A percentile compares a stretch with the other conserved stretches of the same genome.
These are phyloP conservation scores for Monilinia aucupariae DNA, from an alignment of 2,329 filamentous ascomycete species.

Conservation along the genomic window DNA sequence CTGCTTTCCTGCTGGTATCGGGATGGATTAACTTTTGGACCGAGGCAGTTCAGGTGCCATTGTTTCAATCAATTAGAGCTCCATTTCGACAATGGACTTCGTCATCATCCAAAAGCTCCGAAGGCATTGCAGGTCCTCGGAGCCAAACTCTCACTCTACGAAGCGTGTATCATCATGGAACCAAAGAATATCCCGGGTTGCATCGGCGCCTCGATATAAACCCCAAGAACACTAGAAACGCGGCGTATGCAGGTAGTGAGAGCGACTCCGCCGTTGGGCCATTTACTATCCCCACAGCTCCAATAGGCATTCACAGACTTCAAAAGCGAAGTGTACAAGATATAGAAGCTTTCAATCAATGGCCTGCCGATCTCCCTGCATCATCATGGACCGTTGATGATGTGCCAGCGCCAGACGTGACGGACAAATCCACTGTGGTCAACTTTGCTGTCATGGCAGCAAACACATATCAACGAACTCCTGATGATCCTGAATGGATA, in stretches of 20 bases:
- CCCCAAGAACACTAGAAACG: constrained; percentile 14
- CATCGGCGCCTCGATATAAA: constrained; percentile 14
- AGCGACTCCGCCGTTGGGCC: constrained; percentile 7
- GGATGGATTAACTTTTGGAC: constrained; percentile 14
- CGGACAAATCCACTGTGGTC: constrained; percentile 76
- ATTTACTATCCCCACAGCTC: constrained; percentile 10
- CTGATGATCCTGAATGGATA: constrained; percentile 69
- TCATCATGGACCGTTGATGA: constrained; percentile 17
- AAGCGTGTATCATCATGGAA: constrained; percentile 15
- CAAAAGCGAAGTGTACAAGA: constrained; percentile 13
- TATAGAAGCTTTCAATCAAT: constrained; percentile 14
- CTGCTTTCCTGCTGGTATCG: background rate
- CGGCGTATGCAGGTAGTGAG: background rate
- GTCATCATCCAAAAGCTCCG: background rate
- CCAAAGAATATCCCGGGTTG: constrained; percentile 8
- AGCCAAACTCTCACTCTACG: constrained; percentile 15
- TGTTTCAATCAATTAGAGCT: constrained; percentile 1
- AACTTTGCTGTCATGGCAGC: constrained; percentile 79
- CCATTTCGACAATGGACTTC: constrained; percentile 2
- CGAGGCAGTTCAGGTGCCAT: constrained; percentile 6
- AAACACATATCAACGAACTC: constrained; percentile 74
- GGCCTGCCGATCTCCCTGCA: background rate
- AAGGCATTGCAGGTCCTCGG: background rate
- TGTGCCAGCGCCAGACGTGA: constrained; percentile 69
- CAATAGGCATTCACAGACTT: constrained; percentile 12